Evolutionary conservation across 2,329 filamentous ascomycete genomes (phyloP).

Genomic region (Onygena corvina): DNA sequence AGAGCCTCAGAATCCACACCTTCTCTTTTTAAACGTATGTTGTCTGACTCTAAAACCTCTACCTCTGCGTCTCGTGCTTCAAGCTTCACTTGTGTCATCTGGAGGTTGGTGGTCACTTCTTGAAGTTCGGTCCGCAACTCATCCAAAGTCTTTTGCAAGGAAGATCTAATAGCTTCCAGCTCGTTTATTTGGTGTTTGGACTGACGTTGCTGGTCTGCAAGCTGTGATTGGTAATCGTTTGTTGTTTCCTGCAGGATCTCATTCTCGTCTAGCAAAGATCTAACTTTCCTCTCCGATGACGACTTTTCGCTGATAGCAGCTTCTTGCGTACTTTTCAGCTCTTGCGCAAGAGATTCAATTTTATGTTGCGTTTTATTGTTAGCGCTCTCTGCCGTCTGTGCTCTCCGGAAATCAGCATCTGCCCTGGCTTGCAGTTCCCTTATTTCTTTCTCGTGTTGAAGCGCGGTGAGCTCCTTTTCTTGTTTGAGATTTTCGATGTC

Average conservation of each 20-base stretch:
- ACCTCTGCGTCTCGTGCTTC: conserved; percentile 57
- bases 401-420: conserved; percentile 70
- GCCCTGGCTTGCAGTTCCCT: conserved; percentile 66
- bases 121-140: conserved; percentile 43
- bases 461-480: conserved; percentile 65
- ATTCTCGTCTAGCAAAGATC: conserved; percentile 55
- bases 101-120: conserved; percentile 44
- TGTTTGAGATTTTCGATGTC: conserved; percentile 77
- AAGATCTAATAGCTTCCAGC: conserved; percentile 48
- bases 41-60: conserved; percentile 66
- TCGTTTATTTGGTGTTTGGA: conserved; percentile 47
- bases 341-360: conserved; percentile 42
- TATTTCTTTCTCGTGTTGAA: conserved; percentile 73
- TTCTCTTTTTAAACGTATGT: conserved; percentile 72
- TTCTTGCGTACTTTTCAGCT: conserved; percentile 45
- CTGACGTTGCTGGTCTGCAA: conserved; percentile 57
- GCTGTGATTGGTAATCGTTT: conserved; percentile 66
- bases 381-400: conserved; percentile 44
- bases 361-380: conserved; percentile 42
- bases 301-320: conserved; percentile 44
- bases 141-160: conserved; percentile 45
- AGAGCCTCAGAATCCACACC: conserved; percentile 79
- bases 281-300: conserved; percentile 43
- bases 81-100: conserved; percentile 54
- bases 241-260: conserved; percentile 65